Percentiles rank a stretch among this genome's conserved stretches.
These are phyloP conservation scores for Penicillium canariense DNA, from an alignment of 495 filamentous ascomycete genomes.

Conservation along the genomic window DNA sequence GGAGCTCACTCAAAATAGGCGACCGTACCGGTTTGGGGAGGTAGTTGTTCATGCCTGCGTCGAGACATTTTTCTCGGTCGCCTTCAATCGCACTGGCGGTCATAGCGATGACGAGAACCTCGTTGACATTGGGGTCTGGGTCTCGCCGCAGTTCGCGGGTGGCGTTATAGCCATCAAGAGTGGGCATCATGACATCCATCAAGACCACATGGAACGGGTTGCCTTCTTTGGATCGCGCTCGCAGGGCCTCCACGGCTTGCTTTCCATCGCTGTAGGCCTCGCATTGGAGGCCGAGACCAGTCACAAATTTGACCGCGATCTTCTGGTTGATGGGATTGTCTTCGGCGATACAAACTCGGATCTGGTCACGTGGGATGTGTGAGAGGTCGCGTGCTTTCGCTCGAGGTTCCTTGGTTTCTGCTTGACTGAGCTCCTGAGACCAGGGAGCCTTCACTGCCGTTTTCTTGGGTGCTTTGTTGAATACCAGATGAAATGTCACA, in stretches of 20 bases:
- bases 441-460: conserved; percentile 54
- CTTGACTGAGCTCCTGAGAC: conserved; percentile 47
- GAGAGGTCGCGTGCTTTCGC: conserved; percentile 56
- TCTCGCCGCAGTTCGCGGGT: conserved; percentile 77
- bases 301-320: conserved; percentile 87
- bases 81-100: conserved; percentile 89
- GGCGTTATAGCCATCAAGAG: conserved; percentile 90
- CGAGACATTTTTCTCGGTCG: conserved; percentile 86
- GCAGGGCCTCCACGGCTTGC: conserved; percentile 81
- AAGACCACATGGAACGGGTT: conserved; percentile 72
- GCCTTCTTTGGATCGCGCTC: conserved; percentile 63
- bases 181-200: conserved; percentile 96
- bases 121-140: conserved; percentile 66
- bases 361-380: conserved; percentile 68
- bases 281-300: conserved; percentile 74
- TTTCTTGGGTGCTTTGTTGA: conserved; percentile 70
- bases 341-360: conserved; percentile 86
- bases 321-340: conserved; percentile 91
- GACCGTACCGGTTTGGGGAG: conserved; percentile 85
- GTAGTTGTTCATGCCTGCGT: conserved; percentile 94
- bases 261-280: conserved; percentile 84
- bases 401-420: conserved; percentile 25
- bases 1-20: conserved; percentile 68
- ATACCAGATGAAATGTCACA: conserved; percentile 78
- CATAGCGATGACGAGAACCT: conserved; percentile 87